Percentiles rank a stretch among this genome's conserved stretches.
Conservation (phyloP, 768 basidiomycete species). For the Sistotremastrum suecicum region DNA sequence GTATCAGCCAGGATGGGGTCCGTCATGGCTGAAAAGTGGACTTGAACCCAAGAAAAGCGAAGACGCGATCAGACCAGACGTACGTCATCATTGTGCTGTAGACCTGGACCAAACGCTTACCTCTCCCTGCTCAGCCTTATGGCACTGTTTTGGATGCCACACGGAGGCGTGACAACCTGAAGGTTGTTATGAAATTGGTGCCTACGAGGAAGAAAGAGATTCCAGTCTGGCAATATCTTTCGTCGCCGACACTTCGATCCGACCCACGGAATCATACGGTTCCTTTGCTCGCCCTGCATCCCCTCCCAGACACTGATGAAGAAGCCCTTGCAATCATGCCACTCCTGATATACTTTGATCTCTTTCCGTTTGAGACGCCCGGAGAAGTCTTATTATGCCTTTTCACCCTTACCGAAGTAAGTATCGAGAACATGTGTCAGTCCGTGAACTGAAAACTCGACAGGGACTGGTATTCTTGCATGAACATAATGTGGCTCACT, state of each 20-base stretch:
- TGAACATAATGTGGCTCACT: slow-evolving; percentile 19
- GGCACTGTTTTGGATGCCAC: too few species aligned
- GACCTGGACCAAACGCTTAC: too few species aligned
- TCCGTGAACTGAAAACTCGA: neutral
- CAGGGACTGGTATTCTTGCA: slow-evolving; percentile 25
- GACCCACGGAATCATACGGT: slow-evolving; percentile 18
- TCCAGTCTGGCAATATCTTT: slow-evolving; percentile 4
- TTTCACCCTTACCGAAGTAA: slow-evolving; percentile 19
- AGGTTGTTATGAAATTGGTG: too few species aligned
- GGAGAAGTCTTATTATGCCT: slow-evolving; percentile 19
- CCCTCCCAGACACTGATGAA: slow-evolving; percentile 8
- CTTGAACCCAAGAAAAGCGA: too few species aligned
- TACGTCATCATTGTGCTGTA: too few species aligned
- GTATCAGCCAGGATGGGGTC: too few species aligned
- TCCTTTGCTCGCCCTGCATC: slow-evolving; percentile 14
- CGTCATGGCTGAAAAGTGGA: too few species aligned
- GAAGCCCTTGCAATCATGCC: slow-evolving; percentile 16
- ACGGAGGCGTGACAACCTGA: too few species aligned
- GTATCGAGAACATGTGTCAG: neutral
- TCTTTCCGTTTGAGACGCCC: slow-evolving; percentile 14
- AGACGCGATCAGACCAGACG: too few species aligned
- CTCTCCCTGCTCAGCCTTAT: too few species aligned
- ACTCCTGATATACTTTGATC: slow-evolving; percentile 11
- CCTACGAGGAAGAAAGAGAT: too few species aligned
- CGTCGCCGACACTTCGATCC: slow-evolving; percentile 6